These are phyloP conservation scores for Aspergillus carbonarius DNA, from an alignment of 2,329 filamentous ascomycete species.

Conservation along the genomic window DNA sequence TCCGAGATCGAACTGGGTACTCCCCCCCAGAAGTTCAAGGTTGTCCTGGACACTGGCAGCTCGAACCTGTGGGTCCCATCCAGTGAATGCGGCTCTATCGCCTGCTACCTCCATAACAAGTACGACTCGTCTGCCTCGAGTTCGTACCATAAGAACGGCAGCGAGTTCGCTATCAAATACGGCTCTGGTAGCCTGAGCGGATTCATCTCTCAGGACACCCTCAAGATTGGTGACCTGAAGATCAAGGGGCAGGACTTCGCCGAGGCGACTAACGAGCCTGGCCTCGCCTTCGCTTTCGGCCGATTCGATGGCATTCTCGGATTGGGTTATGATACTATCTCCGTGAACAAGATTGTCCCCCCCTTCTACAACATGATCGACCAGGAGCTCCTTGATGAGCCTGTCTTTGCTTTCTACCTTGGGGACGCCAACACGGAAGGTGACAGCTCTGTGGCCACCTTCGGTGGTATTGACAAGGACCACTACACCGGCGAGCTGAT, in stretches of 20 bases:
- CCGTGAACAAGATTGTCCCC: slow-evolving; percentile 92
- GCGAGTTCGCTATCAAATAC: slow-evolving; percentile 88
- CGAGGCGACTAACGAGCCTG: slow-evolving; percentile 92
- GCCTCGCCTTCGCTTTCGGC: slow-evolving; percentile 95
- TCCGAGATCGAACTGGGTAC: slow-evolving; percentile 92
- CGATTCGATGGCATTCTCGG: slow-evolving; percentile 96
- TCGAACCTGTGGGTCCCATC: slow-evolving; percentile 99
- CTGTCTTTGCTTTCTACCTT: slow-evolving; percentile 96
- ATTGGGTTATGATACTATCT: slow-evolving; percentile 90
- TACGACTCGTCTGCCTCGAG: slow-evolving; percentile 90
- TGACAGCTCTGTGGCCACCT: slow-evolving; percentile 79
- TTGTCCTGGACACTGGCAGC: slow-evolving; percentile 96
- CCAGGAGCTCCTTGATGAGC: slow-evolving; percentile 84
- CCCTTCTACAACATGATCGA: slow-evolving; percentile 97
- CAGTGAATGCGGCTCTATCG: slow-evolving; percentile 85
- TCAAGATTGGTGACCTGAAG: slow-evolving; percentile 84
- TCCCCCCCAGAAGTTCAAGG: slow-evolving; percentile 94
- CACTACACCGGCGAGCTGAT: slow-evolving; percentile 84
- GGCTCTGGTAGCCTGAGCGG: slow-evolving; percentile 92
- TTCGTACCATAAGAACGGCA: slow-evolving; percentile 91
- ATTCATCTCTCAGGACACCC: slow-evolving; percentile 84
- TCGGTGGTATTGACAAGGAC: slow-evolving; percentile 81
- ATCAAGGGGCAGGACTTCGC: slow-evolving; percentile 92
- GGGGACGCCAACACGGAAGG: slow-evolving; percentile 69
- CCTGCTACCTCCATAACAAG: slow-evolving; percentile 95